Conservation (phyloP, 257 asterid species). For the Gentiana macrophylla region DNA sequence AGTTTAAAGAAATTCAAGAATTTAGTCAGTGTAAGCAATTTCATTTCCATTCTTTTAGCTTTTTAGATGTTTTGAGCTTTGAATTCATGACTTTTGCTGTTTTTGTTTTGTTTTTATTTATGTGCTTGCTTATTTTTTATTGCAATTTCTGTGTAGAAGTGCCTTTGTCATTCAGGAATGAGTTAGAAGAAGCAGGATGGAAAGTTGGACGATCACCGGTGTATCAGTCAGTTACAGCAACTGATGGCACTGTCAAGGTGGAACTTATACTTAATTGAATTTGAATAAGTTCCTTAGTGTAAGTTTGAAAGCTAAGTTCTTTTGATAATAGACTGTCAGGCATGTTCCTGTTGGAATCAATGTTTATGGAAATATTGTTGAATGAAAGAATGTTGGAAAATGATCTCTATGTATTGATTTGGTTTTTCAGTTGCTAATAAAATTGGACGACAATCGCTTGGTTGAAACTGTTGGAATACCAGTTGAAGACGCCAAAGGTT, state of each 20-base stretch:
- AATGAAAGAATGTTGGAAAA: no score
- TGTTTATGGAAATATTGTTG: no score
- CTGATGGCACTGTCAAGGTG: conserved; percentile 96
- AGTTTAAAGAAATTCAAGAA: conserved; percentile 63
- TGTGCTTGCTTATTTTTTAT: neutral
- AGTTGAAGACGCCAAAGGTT: conserved; percentile 56
- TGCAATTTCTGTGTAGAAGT: conserved; percentile 29
- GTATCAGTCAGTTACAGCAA: conserved; percentile 48
- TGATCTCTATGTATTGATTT: neutral
- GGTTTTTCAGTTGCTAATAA: conserved; percentile 55
- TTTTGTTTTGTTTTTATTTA: neutral
- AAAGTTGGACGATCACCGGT: conserved; percentile 72
- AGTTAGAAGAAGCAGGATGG: conserved; percentile 81
- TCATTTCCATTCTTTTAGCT: neutral
- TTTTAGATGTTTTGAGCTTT: neutral
- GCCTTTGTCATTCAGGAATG: conserved; percentile 80
- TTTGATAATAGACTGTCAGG: no score
- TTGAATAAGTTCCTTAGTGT: no score
- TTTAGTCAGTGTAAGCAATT: conserved; percentile 53
- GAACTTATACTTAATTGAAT: neutral
- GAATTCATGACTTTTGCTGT: conserved; percentile 22
- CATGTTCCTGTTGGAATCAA: no score
- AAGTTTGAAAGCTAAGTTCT: no score
- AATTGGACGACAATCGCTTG: conserved; percentile 69
- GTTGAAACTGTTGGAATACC: conserved; percentile 99